Evolutionary conservation across 1,284 basidiomycete genomes (phyloP).

Genomic region (Prillingera fragicola): DNA sequence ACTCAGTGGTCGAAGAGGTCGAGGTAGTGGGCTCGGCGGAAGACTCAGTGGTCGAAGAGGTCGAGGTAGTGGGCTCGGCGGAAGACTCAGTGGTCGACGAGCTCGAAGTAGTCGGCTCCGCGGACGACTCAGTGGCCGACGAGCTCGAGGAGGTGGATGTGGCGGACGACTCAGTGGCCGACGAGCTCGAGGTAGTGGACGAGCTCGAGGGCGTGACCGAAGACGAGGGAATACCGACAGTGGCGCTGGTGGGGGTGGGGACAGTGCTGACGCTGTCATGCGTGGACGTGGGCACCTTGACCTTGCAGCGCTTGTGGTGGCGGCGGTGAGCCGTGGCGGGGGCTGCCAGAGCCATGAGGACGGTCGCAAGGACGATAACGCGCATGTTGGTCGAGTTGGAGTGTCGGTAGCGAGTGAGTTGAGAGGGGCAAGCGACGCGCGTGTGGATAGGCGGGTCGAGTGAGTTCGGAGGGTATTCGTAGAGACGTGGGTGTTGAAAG

Average conservation of each 20-base stretch:
- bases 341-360: constrained; percentile 7
- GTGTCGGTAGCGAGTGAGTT: too few species aligned
- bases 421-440: too few species aligned
- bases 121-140: background rate
- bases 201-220: constrained; percentile 2
- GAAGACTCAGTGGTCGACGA: too few species aligned
- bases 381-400: constrained; percentile 10
- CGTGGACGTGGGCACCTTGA: background rate
- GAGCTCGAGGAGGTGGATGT: background rate
- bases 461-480: too few species aligned
- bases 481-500: too few species aligned
- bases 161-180: constrained; percentile 29
- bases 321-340: constrained; percentile 1
- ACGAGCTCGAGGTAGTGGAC: constrained; percentile 35
- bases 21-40: constrained; percentile 18
- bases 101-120: background rate
- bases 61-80: constrained; percentile 20
- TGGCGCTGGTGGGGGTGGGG: background rate
- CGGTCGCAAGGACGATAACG: constrained; percentile 4
- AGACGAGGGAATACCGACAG: background rate
- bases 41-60: constrained; percentile 19
- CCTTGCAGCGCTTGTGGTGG: background rate
- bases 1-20: constrained; percentile 31
- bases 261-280: background rate
- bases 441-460: too few species aligned